Evolutionary conservation across 208 protist species (phyloP), one percentile per base, ranked within the genome.

Genomic region (Kentomonas sorsogonicus): DNA sequence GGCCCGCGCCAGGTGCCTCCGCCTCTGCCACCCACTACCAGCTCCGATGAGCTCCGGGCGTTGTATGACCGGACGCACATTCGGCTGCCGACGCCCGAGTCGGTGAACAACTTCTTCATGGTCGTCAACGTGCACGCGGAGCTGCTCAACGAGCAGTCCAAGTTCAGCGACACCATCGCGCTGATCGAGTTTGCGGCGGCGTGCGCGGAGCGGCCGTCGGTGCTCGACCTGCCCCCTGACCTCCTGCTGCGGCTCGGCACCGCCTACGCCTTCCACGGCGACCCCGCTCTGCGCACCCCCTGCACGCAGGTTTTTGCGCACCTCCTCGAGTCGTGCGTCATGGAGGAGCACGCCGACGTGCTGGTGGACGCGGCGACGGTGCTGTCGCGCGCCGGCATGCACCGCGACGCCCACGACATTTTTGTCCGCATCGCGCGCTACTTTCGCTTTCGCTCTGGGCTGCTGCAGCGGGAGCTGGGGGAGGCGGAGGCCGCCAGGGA

Each of bases 91-190:
- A n/a, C n/a, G n/a, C n/a, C n/a, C n/a, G n/a, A n/a, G n/a, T n/a
- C n/a, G n/a, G n/a, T n/a, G n/a, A n/a, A 1, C 5, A 85, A 88
- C 60, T 93, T 95, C 58, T 69, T 95, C 27, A 95, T 79, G 7
- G 69, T 95, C 43, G 55, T 95, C 41, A 95, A 95, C 66, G 85
- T 95, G 2, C 83, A 93, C 50, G 67, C 85, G 10, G 89, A 95
- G 69, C 73, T 95, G 27, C 66, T 92, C 16, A 92, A 89, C 64
- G 84, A 95, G 63, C 72, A 78, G 43, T 84, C 85, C 34, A 81
- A 79, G 36, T 92, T 89, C 55, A 45, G 47, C n/a, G 83, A 91
- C 40, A 89, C 83, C 5, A 70, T 92, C 26, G 69, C 71, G 25
- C 63, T 92, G 44, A 51, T 92, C 30, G 67, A 89, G 52, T 79